Evolutionary conservation across 2,329 filamentous ascomycete genomes (phyloP), one percentile per base, ranked within the genome.

Genomic region (Cercospora sp.): DNA sequence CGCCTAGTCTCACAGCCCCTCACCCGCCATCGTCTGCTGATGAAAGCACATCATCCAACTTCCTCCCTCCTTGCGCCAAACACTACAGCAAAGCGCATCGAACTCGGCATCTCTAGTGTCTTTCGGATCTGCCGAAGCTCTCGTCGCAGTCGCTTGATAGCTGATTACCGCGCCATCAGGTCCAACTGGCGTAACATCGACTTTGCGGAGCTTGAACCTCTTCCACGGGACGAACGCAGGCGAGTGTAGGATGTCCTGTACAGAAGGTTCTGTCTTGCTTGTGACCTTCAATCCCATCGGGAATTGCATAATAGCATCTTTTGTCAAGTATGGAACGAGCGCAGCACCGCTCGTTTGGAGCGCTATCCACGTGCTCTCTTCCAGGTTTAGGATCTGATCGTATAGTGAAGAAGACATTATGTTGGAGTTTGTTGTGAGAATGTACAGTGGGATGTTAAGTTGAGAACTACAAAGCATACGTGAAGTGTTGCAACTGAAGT

Each of bases 351-450:
- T 64, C 4, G 67, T 65, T 65, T 74, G 69, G 5, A 76, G 69
- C 2, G 74, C 75, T 61, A 69, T 69, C 75, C 75, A 76, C n/a
- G 75, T 76, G 33, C 68, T 70, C 57, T 75, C 73, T 69, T 76
- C 75, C 5, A 76, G 69, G 45, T 70, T 70, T 48, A 73, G 69
- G 23, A 75, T 75, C 36, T 65, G 59, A 36, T 72, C 67, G 67
- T 72, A 60, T 9, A 74, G 69, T 39, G 63, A 67, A 33, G 36
- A 48, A 20, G 30, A 48, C 33, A 59, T 33, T 45, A 62, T 48
- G 60, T 62, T 48, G 36, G 18, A 23, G 3, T 59, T n/a, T 12
- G 48, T 8, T 30, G 20, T 26, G 23, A 8, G 5, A 16, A 53
- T 12, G 20, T 7, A 26, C 20, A 30, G 23, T 53, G 26, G 12